Evolutionary conservation across 306 rosid genomes (phyloP).

Genomic region (Quercus alba): DNA sequence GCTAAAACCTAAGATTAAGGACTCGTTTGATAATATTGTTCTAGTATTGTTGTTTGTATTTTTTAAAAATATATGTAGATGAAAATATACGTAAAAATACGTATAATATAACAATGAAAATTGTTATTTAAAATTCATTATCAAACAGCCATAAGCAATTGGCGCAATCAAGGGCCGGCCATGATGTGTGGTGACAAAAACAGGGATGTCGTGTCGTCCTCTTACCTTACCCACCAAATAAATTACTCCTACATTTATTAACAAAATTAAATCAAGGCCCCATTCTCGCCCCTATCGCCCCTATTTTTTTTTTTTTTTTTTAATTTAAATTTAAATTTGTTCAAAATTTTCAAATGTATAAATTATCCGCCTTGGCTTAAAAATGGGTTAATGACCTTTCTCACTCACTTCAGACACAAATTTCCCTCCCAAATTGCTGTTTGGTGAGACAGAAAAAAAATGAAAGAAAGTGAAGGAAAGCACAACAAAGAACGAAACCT

Average conservation of each 20-base stretch:
- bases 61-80: rapidly evolving
- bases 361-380: slow-evolving; percentile 2
- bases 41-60: no score
- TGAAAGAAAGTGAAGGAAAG: slow-evolving; percentile 50
- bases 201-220: neutral
- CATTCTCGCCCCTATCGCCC: no score
- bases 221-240: neutral
- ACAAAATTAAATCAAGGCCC: neutral
- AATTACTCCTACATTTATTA: neutral
- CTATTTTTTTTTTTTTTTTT: no score
- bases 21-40: no score
- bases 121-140: no score
- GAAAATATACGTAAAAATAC: no score
- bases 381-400: slow-evolving; percentile 1
- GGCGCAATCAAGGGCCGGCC: neutral
- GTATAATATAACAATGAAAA: no score
- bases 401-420: slow-evolving; percentile 31
- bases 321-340: no score
- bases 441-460: slow-evolving; percentile 37
- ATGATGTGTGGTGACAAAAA: neutral
- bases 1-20: no score
- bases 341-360: neutral
- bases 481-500: slow-evolving; percentile 38
- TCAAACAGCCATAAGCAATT: no score
- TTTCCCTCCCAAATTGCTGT: slow-evolving; percentile 58